Conservation (phyloP, 768 basidiomycete species). For the Lanmaoa pseudosensibilis region DNA sequence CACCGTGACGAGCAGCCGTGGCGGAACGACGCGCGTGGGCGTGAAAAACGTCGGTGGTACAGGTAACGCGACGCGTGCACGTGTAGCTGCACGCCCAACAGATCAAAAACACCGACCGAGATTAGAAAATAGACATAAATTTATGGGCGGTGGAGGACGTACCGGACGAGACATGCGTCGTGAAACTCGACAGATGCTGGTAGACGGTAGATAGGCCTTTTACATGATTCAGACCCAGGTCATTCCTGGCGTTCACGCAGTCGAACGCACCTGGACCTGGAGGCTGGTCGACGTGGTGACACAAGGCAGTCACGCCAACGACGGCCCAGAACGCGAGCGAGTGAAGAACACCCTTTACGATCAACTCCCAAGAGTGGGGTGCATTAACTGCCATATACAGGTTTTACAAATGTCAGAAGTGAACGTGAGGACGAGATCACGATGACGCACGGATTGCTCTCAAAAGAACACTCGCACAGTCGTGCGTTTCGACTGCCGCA, state of each 20-base stretch:
- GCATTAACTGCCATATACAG: slow-evolving; percentile 11
- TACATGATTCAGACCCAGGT: too few species aligned
- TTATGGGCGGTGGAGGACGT: background rate
- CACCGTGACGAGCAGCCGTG: background rate
- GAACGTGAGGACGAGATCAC: background rate
- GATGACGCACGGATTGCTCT: slow-evolving; percentile 17
- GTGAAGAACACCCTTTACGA: slow-evolving; percentile 9
- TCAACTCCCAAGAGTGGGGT: slow-evolving; percentile 17
- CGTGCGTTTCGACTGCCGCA: background rate
- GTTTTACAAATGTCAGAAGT: background rate
- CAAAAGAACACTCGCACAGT: slow-evolving; percentile 1
- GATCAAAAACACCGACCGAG: too few species aligned
- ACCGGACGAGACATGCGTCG: background rate
- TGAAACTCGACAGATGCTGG: background rate
- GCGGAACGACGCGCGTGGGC: background rate
- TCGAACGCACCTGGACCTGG: background rate
- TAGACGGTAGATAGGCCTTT: background rate
- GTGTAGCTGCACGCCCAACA: background rate
- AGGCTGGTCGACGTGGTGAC: background rate
- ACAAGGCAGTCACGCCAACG: background rate
- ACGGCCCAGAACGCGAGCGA: slow-evolving; percentile 12
- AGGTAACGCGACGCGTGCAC: background rate
- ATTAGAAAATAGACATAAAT: too few species aligned
- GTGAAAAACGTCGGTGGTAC: background rate
- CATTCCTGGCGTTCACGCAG: too few species aligned